Evolutionary conservation across 495 filamentous ascomycete species (phyloP).

Genomic region (Neurospora sp.): DNA sequence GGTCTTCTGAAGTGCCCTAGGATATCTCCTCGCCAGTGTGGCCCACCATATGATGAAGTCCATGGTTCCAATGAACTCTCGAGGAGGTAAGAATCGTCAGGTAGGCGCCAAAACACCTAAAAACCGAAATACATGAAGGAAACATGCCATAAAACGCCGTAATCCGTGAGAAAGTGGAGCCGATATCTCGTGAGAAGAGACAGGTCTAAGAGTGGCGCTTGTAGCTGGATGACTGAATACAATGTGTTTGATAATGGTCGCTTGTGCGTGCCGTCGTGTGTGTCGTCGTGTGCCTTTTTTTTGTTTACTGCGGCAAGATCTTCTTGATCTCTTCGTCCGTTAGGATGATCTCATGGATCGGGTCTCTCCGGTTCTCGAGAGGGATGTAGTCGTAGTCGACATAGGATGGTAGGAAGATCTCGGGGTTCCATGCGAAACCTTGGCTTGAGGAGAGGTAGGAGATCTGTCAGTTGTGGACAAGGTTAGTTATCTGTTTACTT

Average conservation of each 20-base stretch:
- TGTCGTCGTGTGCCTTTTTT: neutral
- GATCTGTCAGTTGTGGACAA: slow-evolving; percentile 36
- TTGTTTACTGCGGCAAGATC: slow-evolving; percentile 39
- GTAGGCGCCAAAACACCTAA: neutral
- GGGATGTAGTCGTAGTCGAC: slow-evolving; percentile 46
- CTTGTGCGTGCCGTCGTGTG: neutral
- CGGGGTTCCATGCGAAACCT: slow-evolving; percentile 64
- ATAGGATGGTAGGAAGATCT: slow-evolving; percentile 48
- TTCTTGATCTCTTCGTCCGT: slow-evolving; percentile 52
- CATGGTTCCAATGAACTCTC: neutral
- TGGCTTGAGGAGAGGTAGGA: slow-evolving; percentile 59
- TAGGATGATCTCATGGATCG: slow-evolving; percentile 55
- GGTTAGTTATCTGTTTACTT: neutral
- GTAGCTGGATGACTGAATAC: neutral
- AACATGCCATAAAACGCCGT: neutral
- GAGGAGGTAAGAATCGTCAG: neutral
- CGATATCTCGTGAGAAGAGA: slow-evolving; percentile 1
- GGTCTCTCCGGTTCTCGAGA: slow-evolving; percentile 55
- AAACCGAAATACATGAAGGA: neutral
- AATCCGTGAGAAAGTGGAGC: neutral
- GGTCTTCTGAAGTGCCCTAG: neutral
- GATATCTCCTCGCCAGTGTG: neutral
- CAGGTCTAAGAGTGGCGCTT: neutral
- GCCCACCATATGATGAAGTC: neutral
- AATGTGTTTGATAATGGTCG: neutral